phyloP scores from a whole-genome alignment of 805 yeast species.

The Naumovozyma baii region DNA sequence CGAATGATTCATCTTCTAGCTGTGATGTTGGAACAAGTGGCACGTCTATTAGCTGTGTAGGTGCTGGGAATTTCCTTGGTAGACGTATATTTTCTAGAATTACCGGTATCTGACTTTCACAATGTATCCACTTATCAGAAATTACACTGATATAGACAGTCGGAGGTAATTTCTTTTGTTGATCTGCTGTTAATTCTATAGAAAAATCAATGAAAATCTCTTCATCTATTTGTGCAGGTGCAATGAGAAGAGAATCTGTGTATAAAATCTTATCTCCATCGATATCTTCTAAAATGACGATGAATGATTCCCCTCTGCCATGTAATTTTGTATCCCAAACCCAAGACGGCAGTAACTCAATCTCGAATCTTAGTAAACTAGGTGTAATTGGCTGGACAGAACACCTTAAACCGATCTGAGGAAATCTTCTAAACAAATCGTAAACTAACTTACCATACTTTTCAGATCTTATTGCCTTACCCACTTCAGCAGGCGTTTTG shows the following conservation, averaged over 20 bases:
- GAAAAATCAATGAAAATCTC: constrained; percentile 57
- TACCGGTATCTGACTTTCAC: constrained; percentile 54
- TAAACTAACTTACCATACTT: constrained; percentile 51
- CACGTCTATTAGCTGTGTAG: constrained; percentile 12
- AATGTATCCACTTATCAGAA: constrained; percentile 81
- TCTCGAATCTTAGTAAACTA: constrained; percentile 51
- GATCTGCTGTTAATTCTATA: constrained; percentile 31
- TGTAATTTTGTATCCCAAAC: constrained; percentile 63
- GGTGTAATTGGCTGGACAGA: constrained; percentile 71
- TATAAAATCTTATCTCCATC: constrained; percentile 70
- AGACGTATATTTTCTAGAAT: constrained; percentile 23
- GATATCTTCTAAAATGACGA: constrained; percentile 69
- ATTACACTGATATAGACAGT: constrained; percentile 60
- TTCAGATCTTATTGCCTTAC: constrained; percentile 69
- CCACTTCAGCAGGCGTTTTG: constrained; percentile 60
- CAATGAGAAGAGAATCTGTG: constrained; percentile 44
- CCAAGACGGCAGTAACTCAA: constrained; percentile 67
- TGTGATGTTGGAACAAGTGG: constrained; percentile 42
- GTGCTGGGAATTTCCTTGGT: constrained; percentile 26
- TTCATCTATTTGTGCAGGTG: constrained; percentile 39
- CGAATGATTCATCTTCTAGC: constrained; percentile 41
- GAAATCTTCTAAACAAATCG: constrained; percentile 61
- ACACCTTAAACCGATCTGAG: constrained; percentile 50
- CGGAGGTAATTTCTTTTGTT: constrained; percentile 43
- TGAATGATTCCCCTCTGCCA: constrained; percentile 54